Evolutionary conservation across 2,329 filamentous ascomycete species (phyloP).

Genomic region (Thelonectria discophora): DNA sequence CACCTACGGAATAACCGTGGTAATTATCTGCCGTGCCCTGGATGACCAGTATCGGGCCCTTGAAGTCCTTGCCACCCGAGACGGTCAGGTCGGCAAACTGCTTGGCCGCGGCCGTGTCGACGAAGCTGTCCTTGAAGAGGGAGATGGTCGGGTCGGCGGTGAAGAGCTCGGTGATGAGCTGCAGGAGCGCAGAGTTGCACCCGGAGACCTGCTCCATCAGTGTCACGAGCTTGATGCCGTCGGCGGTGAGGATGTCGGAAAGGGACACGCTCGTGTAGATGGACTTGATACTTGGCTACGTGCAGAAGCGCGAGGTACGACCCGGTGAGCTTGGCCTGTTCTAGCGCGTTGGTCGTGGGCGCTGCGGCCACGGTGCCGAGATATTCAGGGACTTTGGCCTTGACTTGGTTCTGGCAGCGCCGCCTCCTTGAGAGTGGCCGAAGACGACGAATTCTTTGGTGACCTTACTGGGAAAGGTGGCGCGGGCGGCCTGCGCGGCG

Average conservation of each 20-base stretch:
- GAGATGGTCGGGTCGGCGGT: background rate
- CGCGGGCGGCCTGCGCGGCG: conserved; percentile 52
- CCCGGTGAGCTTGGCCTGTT: conserved; percentile 17
- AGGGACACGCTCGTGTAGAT: conserved; percentile 28
- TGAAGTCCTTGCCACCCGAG: conserved; percentile 45
- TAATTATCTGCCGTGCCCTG: conserved; percentile 46
- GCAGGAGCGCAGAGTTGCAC: conserved; percentile 24
- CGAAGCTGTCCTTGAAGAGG: conserved; percentile 26
- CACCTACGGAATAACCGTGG: conserved; percentile 23
- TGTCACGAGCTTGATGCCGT: conserved; percentile 14
- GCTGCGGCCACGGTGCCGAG: conserved; percentile 48
- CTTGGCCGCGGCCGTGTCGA: conserved; percentile 30
- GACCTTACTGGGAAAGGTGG: conserved; percentile 50
- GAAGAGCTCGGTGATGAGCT: conserved; percentile 14
- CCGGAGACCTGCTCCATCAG: conserved; percentile 29
- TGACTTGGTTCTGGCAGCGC: conserved; percentile 47
- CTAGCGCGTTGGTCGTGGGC: conserved; percentile 38
- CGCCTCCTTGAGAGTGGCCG: conserved; percentile 59
- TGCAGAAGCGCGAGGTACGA: conserved; percentile 24
- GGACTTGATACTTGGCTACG: conserved; percentile 20
- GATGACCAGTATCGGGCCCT: conserved; percentile 49
- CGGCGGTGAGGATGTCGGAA: conserved; percentile 25
- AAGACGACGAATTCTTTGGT: conserved; percentile 52
- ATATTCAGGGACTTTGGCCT: conserved; percentile 46
- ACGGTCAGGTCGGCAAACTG: conserved; percentile 39